These are phyloP conservation scores for Diplocarpon rosae DNA, from an alignment of 2,329 filamentous ascomycete species.

Conservation along the genomic window DNA sequence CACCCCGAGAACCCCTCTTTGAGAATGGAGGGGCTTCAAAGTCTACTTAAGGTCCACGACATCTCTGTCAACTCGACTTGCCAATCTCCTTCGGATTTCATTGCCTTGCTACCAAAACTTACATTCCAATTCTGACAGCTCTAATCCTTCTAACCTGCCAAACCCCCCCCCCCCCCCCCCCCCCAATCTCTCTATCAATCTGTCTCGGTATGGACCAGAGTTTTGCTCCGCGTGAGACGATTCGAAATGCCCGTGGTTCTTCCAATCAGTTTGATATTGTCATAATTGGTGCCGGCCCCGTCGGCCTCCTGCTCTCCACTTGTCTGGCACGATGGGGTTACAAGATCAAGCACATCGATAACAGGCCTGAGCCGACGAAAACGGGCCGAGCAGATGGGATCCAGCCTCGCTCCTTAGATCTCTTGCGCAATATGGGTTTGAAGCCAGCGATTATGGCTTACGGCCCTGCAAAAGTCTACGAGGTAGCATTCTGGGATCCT, in stretches of 20 bases:
- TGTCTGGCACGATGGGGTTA: constrained; percentile 89
- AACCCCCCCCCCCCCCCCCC: not conserved
- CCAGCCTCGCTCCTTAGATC: constrained; percentile 77
- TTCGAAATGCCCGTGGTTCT: constrained; percentile 3
- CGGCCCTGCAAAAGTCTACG: constrained; percentile 75
- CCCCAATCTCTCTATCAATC: not conserved
- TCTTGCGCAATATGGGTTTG: constrained; percentile 80
- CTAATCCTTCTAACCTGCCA: not conserved
- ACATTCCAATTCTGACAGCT: too few species aligned
- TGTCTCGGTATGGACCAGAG: constrained; percentile 16
- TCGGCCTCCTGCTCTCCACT: constrained; percentile 77
- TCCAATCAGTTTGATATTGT: constrained; percentile 50
- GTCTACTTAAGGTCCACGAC: too few species aligned
- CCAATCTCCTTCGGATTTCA: too few species aligned
- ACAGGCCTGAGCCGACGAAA: constrained; percentile 70
- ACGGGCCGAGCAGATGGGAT: constrained; percentile 88
- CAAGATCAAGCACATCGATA: constrained; percentile 91
- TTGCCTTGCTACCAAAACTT: too few species aligned
- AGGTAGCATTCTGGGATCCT: constrained; percentile 65
- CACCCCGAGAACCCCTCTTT: not conserved
- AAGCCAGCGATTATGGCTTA: constrained; percentile 82
- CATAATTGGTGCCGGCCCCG: constrained; percentile 81
- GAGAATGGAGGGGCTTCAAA: not conserved
- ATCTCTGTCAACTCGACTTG: too few species aligned
- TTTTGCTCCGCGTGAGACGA: constrained; percentile 12